Evolutionary conservation across 805 yeast genomes (phyloP).

Genomic region (Priceomyces castillae): DNA sequence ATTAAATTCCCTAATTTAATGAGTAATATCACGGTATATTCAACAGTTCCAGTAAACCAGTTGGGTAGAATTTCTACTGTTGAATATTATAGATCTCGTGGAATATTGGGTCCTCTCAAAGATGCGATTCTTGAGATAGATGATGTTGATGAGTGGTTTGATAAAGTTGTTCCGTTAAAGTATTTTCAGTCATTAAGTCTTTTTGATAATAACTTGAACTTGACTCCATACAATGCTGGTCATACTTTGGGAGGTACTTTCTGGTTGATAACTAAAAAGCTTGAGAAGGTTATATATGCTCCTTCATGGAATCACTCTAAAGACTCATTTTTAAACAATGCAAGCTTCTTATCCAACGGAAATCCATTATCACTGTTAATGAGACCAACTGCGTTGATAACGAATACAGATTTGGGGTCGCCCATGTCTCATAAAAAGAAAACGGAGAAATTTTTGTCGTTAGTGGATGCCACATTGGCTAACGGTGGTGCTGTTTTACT

Average conservation of each 20-base stretch:
- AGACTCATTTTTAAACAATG: conserved; percentile 69
- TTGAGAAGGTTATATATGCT: conserved; percentile 82
- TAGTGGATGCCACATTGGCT: conserved; percentile 63
- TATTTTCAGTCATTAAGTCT: conserved; percentile 73
- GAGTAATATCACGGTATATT: conserved; percentile 69
- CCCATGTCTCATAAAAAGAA: conserved; percentile 58
- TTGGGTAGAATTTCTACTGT: conserved; percentile 81
- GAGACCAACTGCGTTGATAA: conserved; percentile 81
- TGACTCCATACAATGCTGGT: conserved; percentile 89
- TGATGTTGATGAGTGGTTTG: conserved; percentile 81
- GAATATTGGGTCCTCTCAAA: conserved; percentile 70
- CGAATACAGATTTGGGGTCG: conserved; percentile 69
- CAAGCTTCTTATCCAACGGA: conserved; percentile 44
- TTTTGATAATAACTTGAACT: conserved; percentile 58
- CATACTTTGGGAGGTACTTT: conserved; percentile 91
- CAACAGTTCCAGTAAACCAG: conserved; percentile 87
- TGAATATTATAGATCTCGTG: conserved; percentile 73
- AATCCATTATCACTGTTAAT: conserved; percentile 60
- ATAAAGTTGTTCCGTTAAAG: conserved; percentile 64
- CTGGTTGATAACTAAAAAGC: conserved; percentile 72
- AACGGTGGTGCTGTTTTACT: conserved; percentile 79
- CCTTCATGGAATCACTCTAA: conserved; percentile 94
- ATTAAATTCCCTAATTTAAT: conserved; percentile 52
- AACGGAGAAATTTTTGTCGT: conserved; percentile 58
- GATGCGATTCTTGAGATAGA: conserved; percentile 57